A percentile compares a stretch with the other conserved stretches of the same genome.
These are phyloP conservation scores for Leishmania major DNA, from an alignment of 208 protist genomes.

Conservation along the genomic window DNA sequence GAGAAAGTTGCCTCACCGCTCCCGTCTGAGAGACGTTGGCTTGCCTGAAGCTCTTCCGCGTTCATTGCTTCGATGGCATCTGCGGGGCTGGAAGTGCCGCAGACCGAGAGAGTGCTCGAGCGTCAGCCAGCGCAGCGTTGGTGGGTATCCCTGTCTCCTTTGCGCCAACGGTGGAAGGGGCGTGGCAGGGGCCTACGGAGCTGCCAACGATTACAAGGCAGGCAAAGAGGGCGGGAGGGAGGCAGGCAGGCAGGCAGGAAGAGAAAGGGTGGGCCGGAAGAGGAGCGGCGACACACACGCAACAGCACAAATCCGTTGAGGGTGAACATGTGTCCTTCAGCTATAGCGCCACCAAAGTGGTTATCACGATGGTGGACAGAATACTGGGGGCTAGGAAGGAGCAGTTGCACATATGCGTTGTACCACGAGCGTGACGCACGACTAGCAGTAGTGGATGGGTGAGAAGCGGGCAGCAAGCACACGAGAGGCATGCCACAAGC, in stretches of 20 bases:
- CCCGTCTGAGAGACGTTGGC: not conserved
- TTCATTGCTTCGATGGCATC: not conserved
- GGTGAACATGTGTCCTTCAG: not conserved
- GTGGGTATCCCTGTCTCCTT: not conserved
- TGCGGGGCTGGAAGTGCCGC: not conserved
- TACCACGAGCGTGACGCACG: not conserved
- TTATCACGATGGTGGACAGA: not conserved
- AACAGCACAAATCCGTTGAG: not conserved
- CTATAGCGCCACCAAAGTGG: not conserved
- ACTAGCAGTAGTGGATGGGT: not conserved
- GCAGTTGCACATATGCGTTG: not conserved
- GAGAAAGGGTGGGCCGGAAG: no score
- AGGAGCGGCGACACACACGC: not conserved
- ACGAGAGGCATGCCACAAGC: not conserved
- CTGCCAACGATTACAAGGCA: not conserved
- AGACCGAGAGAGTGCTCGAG: not conserved
- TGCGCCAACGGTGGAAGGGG: not conserved
- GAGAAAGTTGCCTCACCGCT: no score
- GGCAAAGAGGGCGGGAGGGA: not conserved
- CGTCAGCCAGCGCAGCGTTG: not conserved
- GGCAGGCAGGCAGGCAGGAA: no score
- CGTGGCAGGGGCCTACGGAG: not conserved
- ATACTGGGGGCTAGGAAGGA: not conserved
- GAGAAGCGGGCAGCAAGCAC: not conserved
- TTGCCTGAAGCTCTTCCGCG: not conserved